Conservation (phyloP, 1,139 yeast species). For the Wickerhamomyces sp. region DNA sequence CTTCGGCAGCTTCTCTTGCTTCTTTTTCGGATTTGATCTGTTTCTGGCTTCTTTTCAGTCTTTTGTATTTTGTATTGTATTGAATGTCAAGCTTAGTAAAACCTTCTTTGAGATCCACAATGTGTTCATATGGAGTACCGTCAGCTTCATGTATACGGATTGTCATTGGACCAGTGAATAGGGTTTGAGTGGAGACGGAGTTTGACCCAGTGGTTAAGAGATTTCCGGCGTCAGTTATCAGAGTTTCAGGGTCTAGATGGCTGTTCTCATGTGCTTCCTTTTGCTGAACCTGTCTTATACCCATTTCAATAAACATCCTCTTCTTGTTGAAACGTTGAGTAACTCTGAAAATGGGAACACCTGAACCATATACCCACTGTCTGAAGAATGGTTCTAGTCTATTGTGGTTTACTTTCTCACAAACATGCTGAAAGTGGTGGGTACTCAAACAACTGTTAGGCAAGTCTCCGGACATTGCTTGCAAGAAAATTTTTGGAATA, state of each 20-base stretch:
- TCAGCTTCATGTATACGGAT: slow-evolving; percentile 96
- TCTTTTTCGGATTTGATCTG: slow-evolving; percentile 35
- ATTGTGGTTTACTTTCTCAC: slow-evolving; percentile 90
- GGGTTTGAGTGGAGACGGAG: slow-evolving; percentile 34
- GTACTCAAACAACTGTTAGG: slow-evolving; percentile 77
- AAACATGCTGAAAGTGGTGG: slow-evolving; percentile 80
- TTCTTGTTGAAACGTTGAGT: slow-evolving; percentile 92
- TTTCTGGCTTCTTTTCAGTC: slow-evolving; percentile 63
- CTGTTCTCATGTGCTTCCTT: slow-evolving; percentile 59
- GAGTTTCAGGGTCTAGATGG: slow-evolving; percentile 33
- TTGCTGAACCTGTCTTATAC: slow-evolving; percentile 82
- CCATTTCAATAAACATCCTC: slow-evolving; percentile 91
- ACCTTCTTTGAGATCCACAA: slow-evolving; percentile 83
- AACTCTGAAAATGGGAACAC: slow-evolving; percentile 83
- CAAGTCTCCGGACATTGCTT: slow-evolving; percentile 93
- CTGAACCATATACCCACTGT: slow-evolving; percentile 91
- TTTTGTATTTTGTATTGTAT: slow-evolving; percentile 84
- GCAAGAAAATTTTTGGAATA: slow-evolving; percentile 84
- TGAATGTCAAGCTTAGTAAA: slow-evolving; percentile 88
- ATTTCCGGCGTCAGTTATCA: slow-evolving; percentile 35
- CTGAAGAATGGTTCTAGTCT: slow-evolving; percentile 79
- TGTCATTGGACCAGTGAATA: slow-evolving; percentile 92
- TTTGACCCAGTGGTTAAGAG: slow-evolving; percentile 12
- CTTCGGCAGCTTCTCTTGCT: slow-evolving; percentile 27
- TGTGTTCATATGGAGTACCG: slow-evolving; percentile 99